Conservation (phyloP, 2,329 filamentous ascomycete species). For the Hypoxylon rubiginosum region DNA sequence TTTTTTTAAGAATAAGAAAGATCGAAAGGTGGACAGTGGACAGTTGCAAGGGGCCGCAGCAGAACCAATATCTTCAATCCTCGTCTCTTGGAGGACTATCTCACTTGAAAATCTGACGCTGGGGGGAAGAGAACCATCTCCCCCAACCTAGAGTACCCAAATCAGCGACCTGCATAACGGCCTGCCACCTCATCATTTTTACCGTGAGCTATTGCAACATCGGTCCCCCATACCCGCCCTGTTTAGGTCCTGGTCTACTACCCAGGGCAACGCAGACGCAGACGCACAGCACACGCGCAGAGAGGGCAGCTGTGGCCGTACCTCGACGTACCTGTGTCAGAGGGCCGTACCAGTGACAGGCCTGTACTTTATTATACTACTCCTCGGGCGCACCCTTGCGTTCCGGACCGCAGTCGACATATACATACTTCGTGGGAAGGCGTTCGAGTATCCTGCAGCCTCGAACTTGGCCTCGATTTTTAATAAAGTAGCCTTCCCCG, state of each 20-base stretch:
- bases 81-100: constrained; percentile 37
- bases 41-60: constrained; percentile 33
- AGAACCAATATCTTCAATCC: constrained; percentile 41
- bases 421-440: constrained; percentile 47
- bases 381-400: constrained; percentile 48
- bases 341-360: constrained; percentile 51
- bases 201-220: constrained; percentile 58
- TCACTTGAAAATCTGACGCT: constrained; percentile 43
- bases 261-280: constrained; percentile 46
- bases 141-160: constrained; percentile 55
- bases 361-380: constrained; percentile 49
- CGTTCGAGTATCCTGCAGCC: constrained; percentile 50
- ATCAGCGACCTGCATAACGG: constrained; percentile 61
- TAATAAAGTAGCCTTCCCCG: constrained; percentile 50
- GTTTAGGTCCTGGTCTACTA: constrained; percentile 51
- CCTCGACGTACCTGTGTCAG: constrained; percentile 52
- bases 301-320: constrained; percentile 45
- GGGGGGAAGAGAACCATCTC: constrained; percentile 39
- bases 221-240: constrained; percentile 56
- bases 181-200: constrained; percentile 62
- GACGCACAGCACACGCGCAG: constrained; percentile 36
- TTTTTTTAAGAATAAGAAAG: neutral
- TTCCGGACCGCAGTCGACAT: constrained; percentile 49
- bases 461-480: constrained; percentile 47
- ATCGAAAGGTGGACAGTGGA: constrained; percentile 2